A percentile compares a stretch with the other conserved stretches of the same genome.
Conservation (phyloP, 192 early-diverging fungal genomes). For the Backusella tuberculispora region DNA sequence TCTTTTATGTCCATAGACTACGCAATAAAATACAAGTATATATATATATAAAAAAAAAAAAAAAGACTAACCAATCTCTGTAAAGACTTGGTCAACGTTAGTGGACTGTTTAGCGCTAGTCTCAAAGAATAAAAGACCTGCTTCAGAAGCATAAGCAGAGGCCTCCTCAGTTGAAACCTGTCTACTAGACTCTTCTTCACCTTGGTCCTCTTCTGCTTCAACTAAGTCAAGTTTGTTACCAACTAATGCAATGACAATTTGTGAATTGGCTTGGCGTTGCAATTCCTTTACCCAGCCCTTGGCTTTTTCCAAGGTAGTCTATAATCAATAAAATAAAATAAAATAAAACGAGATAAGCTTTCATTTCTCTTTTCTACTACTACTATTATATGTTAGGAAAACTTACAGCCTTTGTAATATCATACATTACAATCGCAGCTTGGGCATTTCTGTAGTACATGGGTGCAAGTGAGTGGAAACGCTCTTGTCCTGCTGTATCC, state of each 20-base stretch:
- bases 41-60: background rate
- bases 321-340: background rate
- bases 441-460: conserved; percentile 99
- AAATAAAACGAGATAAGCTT: background rate
- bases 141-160: conserved; percentile 60
- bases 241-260: conserved; percentile 96
- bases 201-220: conserved; percentile 23
- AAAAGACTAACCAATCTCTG: conserved; percentile 64
- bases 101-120: conserved; percentile 91
- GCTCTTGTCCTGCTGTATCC: conserved; percentile 98
- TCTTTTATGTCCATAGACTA: background rate
- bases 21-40: background rate
- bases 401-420: conserved; percentile 82
- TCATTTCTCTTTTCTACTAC: background rate
- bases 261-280: conserved; percentile 95
- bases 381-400: background rate
- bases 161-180: conserved; percentile 57
- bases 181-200: conserved; percentile 27
- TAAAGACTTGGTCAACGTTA: conserved; percentile 90
- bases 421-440: conserved; percentile 96
- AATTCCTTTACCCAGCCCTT: conserved; percentile 99
- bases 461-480: conserved; percentile 88
- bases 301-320: conserved; percentile 91
- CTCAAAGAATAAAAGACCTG: conserved; percentile 89
- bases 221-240: conserved; percentile 96